A percentile compares a stretch with the other conserved stretches of the same genome.
Evolutionary conservation across 2,329 filamentous ascomycete species (phyloP).

Genomic region (Talaromyces sp.): DNA sequence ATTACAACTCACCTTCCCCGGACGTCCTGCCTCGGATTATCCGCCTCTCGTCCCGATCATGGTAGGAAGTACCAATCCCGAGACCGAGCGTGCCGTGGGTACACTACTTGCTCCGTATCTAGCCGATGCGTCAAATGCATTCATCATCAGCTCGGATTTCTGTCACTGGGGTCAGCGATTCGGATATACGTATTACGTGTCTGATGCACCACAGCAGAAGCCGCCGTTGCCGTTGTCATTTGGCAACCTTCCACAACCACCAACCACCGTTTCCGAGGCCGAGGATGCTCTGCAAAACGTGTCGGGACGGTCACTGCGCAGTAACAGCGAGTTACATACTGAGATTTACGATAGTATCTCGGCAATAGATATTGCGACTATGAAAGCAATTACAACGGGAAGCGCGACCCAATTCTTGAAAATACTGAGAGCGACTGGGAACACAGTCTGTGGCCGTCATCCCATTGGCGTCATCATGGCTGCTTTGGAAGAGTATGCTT

Average conservation of each 20-base stretch:
- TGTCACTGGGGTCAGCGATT: conserved; percentile 93
- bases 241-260: conserved; percentile 42
- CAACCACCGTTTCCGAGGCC: conserved; percentile 26
- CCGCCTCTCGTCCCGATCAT: conserved; percentile 82
- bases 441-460: conserved; percentile 92
- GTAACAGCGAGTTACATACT: conserved; percentile 36
- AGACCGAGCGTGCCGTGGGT: conserved; percentile 67
- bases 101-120: conserved; percentile 73
- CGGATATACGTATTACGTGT: conserved; percentile 74
- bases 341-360: conserved; percentile 82
- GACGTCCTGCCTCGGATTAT: conserved; percentile 53
- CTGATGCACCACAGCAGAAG: conserved; percentile 42
- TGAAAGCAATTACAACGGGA: conserved; percentile 79
- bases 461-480: conserved; percentile 93
- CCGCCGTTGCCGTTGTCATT: conserved; percentile 38
- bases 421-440: conserved; percentile 68
- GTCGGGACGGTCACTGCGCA: conserved; percentile 31
- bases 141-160: conserved; percentile 92
- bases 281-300: conserved; percentile 30
- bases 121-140: conserved; percentile 67
- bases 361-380: conserved; percentile 73
- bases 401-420: conserved; percentile 66
- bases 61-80: conserved; percentile 67
- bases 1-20: conserved; percentile 52
- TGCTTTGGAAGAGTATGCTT: conserved; percentile 65